Percentiles rank a stretch among this genome's conserved stretches.
Evolutionary conservation across 257 asterid genomes (phyloP).

Genomic region (Ilex aquifolium): DNA sequence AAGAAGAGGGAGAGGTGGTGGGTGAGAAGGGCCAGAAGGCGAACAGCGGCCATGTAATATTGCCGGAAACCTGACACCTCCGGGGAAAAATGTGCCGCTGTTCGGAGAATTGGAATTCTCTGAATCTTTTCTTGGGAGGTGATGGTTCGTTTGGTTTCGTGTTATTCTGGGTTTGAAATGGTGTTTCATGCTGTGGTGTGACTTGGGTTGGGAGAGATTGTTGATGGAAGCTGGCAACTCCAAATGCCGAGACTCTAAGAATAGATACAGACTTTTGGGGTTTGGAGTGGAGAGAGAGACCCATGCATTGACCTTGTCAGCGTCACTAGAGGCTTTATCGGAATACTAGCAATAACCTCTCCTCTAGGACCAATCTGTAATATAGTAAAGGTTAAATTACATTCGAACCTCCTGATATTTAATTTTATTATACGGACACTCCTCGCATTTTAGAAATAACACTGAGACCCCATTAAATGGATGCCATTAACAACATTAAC

Average conservation of each 20-base stretch:
- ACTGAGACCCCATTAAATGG: too few relatives aligned
- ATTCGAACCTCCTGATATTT: too few relatives aligned
- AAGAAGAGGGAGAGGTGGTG: slow-evolving; percentile 21
- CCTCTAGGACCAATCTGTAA: too few relatives aligned
- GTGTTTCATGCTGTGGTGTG: slow-evolving; percentile 34
- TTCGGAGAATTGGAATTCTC: slow-evolving; percentile 27
- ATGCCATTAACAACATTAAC: too few relatives aligned
- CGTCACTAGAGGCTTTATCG: slow-evolving; percentile 24
- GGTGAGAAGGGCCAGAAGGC: background rate
- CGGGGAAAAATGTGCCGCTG: slow-evolving; percentile 38
- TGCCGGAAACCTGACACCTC: slow-evolving; percentile 19
- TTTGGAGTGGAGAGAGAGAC: slow-evolving; percentile 15
- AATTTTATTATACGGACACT: too few relatives aligned
- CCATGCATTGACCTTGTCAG: slow-evolving; percentile 25
- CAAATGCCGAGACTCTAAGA: slow-evolving; percentile 5
- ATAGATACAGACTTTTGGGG: slow-evolving; percentile 10
- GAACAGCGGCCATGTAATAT: slow-evolving; percentile 40
- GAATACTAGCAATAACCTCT: too few relatives aligned
- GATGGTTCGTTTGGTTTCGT: slow-evolving; percentile 10
- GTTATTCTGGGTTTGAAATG: slow-evolving; percentile 20
- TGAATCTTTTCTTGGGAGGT: slow-evolving; percentile 14
- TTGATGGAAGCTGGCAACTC: slow-evolving; percentile 27
- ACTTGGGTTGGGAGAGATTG: slow-evolving; percentile 18
- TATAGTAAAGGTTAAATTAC: too few relatives aligned
- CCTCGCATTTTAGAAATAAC: too few relatives aligned